Evolutionary conservation across 1,284 basidiomycete species (phyloP).

Genomic region (Mycosarcoma maydis): DNA sequence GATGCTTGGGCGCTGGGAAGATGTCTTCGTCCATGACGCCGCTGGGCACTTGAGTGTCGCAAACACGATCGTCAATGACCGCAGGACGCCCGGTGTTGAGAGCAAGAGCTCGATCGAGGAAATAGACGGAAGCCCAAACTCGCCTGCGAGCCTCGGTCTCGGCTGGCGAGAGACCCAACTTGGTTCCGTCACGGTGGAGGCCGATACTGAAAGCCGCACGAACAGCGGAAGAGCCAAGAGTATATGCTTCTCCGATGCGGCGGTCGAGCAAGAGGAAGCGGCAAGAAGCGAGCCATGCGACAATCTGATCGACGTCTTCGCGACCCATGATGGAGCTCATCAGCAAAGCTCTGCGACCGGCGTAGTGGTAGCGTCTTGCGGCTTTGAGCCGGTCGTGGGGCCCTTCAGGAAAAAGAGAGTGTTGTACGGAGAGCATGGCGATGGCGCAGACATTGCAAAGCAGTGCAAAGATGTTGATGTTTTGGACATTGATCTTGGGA

Average conservation of each 20-base stretch:
- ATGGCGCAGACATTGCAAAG: conserved; percentile 51
- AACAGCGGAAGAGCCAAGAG: conserved; percentile 44
- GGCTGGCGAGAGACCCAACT: conserved; percentile 42
- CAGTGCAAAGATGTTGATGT: conserved; percentile 58
- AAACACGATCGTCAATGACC: conserved; percentile 55
- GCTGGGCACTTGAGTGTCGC: conserved; percentile 53
- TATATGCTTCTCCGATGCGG: conserved; percentile 55
- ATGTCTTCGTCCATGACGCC: conserved; percentile 43
- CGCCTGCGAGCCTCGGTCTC: conserved; percentile 54
- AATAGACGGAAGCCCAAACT: conserved; percentile 58
- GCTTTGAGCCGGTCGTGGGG: conserved; percentile 42
- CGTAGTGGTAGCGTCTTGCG: conserved; percentile 45
- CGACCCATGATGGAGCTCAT: conserved; percentile 50
- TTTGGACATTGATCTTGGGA: conserved; percentile 48
- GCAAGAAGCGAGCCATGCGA: conserved; percentile 48
- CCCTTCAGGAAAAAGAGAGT: conserved; percentile 29
- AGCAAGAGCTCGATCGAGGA: conserved; percentile 45
- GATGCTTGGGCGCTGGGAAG: conserved; percentile 39
- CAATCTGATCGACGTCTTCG: conserved; percentile 55
- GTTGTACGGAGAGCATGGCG: conserved; percentile 35
- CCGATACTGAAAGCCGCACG: conserved; percentile 56
- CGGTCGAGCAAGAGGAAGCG: conserved; percentile 60
- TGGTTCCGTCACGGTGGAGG: conserved; percentile 61
- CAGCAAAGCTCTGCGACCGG: conserved; percentile 43
- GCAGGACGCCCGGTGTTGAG: conserved; percentile 57